Evolutionary conservation across 108 stramenopile genomes (phyloP), one percentile per base, ranked within the genome.

Genomic region (Cyclotella choctawhatcheeana): DNA sequence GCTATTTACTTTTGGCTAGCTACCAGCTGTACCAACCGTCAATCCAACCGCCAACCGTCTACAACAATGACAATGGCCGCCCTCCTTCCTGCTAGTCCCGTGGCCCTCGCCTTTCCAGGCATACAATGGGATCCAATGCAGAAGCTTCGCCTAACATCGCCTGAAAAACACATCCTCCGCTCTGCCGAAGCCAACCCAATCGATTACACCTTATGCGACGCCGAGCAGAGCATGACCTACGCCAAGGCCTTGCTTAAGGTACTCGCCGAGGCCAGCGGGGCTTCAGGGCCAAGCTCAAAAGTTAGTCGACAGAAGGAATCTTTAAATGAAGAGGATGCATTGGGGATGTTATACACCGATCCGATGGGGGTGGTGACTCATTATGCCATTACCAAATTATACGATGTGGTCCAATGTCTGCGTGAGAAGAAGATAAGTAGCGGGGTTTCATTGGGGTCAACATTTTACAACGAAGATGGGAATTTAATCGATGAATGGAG

Each of bases 161-260:
- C 86, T 16, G 90, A 91, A 71, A 73, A 79, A 48, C 27, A 71
- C 12, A 50, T 88, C 10, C 73, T 91, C 27, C 86, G 83, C 37
- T 64, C 79, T 34, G 90, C 79, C 53, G 90, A 91, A 59, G 82
- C 86, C 69, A 89, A 91, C 52, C 85, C 86, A 13, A 53, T 91
- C 32, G 90, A 91, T 48, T 91, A 91, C 59, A 89, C 88, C 1
- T 58, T 91, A 44, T 76, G 66, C 34, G 86, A 87, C 21, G 35
- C 44, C 12, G 86, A 84, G 0, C 88, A 91, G 31, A 85, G 85
- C 64, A 68, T 69, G 50, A 67, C 80, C 24, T 89, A 88, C 73
- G 81, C 82, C 27, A 80, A 84, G 34, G 64, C 85, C 4, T 51
- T 91, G 35, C 72, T 91, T 52, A 89, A 89, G 73, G 81, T 91